Percentiles rank a stretch among this genome's conserved stretches.
These are phyloP conservation scores for Metschnikowia gelsemii DNA, from an alignment of 805 yeast species.

Conservation along the genomic window DNA sequence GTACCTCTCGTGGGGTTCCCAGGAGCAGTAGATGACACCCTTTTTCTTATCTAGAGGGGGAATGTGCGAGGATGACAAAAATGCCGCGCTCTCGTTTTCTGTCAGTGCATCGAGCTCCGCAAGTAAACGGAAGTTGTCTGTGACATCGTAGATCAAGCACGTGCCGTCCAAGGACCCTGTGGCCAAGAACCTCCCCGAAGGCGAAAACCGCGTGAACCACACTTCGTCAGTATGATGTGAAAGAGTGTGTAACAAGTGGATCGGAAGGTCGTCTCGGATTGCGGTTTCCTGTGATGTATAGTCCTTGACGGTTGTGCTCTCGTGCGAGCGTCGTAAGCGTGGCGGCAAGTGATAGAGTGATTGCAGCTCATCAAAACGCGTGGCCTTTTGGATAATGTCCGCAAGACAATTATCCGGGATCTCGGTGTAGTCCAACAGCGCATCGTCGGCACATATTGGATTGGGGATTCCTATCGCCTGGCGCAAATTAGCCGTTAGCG, in stretches of 20 bases:
- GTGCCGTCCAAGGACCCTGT: constrained; percentile 70
- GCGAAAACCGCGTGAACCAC: constrained; percentile 80
- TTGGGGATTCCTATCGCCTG: constrained; percentile 2
- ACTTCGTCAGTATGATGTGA: constrained; percentile 67
- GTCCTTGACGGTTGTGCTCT: neutral
- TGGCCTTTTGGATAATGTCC: constrained; percentile 15
- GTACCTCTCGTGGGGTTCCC: constrained; percentile 71
- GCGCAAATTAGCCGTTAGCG: constrained; percentile 5
- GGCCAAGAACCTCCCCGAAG: constrained; percentile 73
- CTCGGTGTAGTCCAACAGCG: neutral
- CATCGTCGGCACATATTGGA: neutral
- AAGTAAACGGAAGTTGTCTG: constrained; percentile 36
- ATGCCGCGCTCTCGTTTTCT: constrained; percentile 28
- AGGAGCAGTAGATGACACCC: constrained; percentile 58
- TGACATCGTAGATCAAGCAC: constrained; percentile 64
- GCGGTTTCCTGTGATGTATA: neutral
- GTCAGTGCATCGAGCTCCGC: constrained; percentile 32
- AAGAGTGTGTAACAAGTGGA: constrained; percentile 45
- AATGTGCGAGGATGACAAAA: constrained; percentile 27
- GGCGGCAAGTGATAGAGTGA: constrained; percentile 20
- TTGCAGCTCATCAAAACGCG: constrained; percentile 8
- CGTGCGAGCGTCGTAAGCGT: constrained; percentile 4
- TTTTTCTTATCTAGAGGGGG: constrained; percentile 27
- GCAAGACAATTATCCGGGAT: constrained; percentile 15
- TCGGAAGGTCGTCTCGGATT: constrained; percentile 41